Evolutionary conservation across 768 basidiomycete species (phyloP).

Genomic region (Mycena leptocephala): DNA sequence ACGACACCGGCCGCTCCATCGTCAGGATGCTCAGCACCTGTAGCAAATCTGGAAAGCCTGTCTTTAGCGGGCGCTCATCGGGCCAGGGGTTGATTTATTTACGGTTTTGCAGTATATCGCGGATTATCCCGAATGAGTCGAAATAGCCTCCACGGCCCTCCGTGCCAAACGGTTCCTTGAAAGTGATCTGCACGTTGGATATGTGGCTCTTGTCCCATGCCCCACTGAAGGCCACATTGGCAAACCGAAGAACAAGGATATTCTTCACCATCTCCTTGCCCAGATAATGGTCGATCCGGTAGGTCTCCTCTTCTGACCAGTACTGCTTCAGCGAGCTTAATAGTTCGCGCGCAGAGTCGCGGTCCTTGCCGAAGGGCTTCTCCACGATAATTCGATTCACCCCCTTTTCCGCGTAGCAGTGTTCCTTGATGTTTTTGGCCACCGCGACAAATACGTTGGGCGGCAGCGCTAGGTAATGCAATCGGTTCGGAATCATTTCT

Average conservation of each 20-base stretch:
- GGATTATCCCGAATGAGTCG: conserved; percentile 99
- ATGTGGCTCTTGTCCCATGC: conserved; percentile 97
- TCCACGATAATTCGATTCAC: conserved; percentile 96
- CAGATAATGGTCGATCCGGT: conserved; percentile 99
- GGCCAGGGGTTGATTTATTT: conserved; percentile 52
- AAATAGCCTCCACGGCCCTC: conserved; percentile 99
- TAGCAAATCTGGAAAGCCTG: conserved; percentile 78
- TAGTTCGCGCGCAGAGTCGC: conserved; percentile 86
- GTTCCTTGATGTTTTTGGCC: conserved; percentile 84
- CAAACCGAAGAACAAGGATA: conserved; percentile 94
- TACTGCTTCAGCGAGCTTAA: conserved; percentile 85
- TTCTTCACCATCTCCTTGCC: conserved; percentile 99
- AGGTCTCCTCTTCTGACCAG: conserved; percentile 98
- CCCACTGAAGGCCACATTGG: conserved; percentile 90
- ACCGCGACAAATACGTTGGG: conserved; percentile 96
- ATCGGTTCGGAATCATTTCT: conserved; percentile 84
- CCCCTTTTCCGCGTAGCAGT: conserved; percentile 80
- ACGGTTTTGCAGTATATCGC: conserved; percentile 99
- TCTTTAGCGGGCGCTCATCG: conserved; percentile 34
- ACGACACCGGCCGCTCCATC: conserved; percentile 99
- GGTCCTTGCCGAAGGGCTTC: conserved; percentile 98
- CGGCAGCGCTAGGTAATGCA: conserved; percentile 98
- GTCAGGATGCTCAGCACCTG: conserved; percentile 96
- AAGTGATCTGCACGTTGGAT: conserved; percentile 98
- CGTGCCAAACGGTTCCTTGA: conserved; percentile 99